Percentiles rank a stretch among this genome's conserved stretches.
Conservation (phyloP, 306 rosid species). For the Lablab purpureus region DNA sequence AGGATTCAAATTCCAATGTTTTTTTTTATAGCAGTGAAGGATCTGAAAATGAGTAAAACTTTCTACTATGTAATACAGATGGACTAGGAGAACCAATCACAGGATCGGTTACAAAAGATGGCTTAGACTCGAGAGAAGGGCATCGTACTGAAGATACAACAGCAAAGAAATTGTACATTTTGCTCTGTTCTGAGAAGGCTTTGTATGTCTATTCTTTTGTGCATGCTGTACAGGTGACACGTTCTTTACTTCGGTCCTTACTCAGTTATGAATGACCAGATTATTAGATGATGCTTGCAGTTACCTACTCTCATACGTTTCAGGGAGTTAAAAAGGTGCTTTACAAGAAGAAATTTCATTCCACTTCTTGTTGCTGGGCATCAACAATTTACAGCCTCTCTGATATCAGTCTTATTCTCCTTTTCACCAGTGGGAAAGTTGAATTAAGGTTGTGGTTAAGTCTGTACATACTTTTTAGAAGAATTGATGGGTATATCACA, state of each 20-base stretch:
- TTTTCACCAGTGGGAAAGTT: conserved; percentile 71
- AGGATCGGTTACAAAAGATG: conserved; percentile 49
- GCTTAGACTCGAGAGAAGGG: conserved; percentile 53
- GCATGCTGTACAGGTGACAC: conserved; percentile 72
- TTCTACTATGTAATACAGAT: conserved; percentile 50
- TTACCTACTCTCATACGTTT: conserved; percentile 31
- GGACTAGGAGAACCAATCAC: conserved; percentile 53
- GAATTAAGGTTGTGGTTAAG: conserved; percentile 69
- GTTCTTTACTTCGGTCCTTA: conserved; percentile 30
- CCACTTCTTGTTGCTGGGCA: conserved; percentile 88
- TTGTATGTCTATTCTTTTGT: conserved; percentile 77
- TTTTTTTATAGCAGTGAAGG: conserved; percentile 39
- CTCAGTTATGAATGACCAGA: conserved; percentile 3
- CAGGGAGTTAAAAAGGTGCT: conserved; percentile 93
- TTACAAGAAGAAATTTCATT: conserved; percentile 76
- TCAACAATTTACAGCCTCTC: conserved; percentile 66
- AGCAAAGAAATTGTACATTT: conserved; percentile 60
- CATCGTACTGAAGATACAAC: conserved; percentile 50
- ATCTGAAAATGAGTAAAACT: neutral
- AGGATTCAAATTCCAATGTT: conserved; percentile 13
- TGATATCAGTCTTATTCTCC: conserved; percentile 63
- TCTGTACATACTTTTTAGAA: neutral
- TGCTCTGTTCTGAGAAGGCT: conserved; percentile 91
- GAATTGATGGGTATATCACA: neutral
- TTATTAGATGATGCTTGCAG: conserved; percentile 36